phyloP scores from a whole-genome alignment of 2,329 filamentous ascomycete species.

The Sarocladiaceae sp. region DNA sequence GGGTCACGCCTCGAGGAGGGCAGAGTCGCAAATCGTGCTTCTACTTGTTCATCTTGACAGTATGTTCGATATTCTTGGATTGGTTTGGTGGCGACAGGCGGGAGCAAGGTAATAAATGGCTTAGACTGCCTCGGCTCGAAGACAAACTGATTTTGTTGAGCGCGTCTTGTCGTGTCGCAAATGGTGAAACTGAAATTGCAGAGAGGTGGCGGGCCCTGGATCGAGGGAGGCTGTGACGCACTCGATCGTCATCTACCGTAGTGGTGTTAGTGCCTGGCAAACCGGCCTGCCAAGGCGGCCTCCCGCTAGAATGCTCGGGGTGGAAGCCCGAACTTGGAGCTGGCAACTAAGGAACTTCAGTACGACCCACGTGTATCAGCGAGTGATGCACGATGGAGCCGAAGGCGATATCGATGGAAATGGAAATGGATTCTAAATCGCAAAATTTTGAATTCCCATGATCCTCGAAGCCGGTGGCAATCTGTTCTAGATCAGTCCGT shows the following conservation, averaged over 20 bases:
- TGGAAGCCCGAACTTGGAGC: no score
- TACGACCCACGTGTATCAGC: no score
- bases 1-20: background rate
- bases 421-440: no score
- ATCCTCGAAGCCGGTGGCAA: no score
- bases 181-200: conserved; percentile 5
- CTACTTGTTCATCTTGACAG: conserved; percentile 8
- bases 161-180: background rate
- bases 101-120: background rate
- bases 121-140: no score
- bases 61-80: background rate
- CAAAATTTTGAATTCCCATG: no score
- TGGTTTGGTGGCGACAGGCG: background rate
- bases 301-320: background rate
- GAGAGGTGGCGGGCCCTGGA: background rate
- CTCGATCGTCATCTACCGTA: conserved; percentile 3
- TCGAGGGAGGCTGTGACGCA: conserved; percentile 8
- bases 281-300: background rate
- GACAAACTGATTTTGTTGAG: background rate
- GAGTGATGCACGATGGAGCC: no score
- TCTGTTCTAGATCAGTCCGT: no score
- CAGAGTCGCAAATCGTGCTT: background rate
- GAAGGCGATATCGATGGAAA: no score
- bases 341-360: no score
- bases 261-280: background rate